A percentile compares a stretch with the other conserved stretches of the same genome.
phyloP scores from a whole-genome alignment of 2,329 filamentous ascomycete genomes.

The Sordariomycetes sp. region DNA sequence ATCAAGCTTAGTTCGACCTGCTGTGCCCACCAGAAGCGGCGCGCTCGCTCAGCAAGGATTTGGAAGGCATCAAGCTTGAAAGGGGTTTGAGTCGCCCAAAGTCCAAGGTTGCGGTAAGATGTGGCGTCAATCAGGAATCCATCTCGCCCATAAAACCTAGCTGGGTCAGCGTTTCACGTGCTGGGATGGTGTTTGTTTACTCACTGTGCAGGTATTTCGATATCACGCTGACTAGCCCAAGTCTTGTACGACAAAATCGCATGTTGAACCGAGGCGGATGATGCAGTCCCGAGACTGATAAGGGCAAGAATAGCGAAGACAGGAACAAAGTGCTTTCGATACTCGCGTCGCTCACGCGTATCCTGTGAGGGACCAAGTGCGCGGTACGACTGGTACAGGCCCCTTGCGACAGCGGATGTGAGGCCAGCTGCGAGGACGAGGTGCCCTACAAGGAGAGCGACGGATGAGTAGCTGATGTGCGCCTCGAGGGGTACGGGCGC shows the following conservation, averaged over 20 bases:
- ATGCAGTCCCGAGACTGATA: slow-evolving; percentile 32
- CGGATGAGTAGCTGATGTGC: slow-evolving; percentile 9
- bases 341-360: slow-evolving; percentile 20
- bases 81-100: slow-evolving; percentile 45
- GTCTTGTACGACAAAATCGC: slow-evolving; percentile 36
- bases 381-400: slow-evolving; percentile 14
- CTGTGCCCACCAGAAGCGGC: slow-evolving; percentile 53
- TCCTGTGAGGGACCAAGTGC: slow-evolving; percentile 22
- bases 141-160: slow-evolving; percentile 17
- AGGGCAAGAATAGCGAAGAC: slow-evolving; percentile 34
- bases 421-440: slow-evolving; percentile 9
- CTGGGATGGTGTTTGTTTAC: too few species aligned
- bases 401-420: slow-evolving; percentile 10
- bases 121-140: too few species aligned
- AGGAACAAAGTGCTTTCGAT: slow-evolving; percentile 16
- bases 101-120: slow-evolving; percentile 33
- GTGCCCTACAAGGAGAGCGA: slow-evolving; percentile 11
- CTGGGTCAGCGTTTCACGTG: too few species aligned
- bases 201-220: slow-evolving; percentile 26
- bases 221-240: slow-evolving; percentile 33
- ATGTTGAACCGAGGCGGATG: slow-evolving; percentile 32
- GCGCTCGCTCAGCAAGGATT: slow-evolving; percentile 42
- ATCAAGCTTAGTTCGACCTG: slow-evolving; percentile 47
- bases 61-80: slow-evolving; percentile 43
- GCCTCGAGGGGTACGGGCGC: slow-evolving; percentile 14